Conservation (phyloP, 371 early-diverging fungal species). For the Mucor velutinosus region DNA sequence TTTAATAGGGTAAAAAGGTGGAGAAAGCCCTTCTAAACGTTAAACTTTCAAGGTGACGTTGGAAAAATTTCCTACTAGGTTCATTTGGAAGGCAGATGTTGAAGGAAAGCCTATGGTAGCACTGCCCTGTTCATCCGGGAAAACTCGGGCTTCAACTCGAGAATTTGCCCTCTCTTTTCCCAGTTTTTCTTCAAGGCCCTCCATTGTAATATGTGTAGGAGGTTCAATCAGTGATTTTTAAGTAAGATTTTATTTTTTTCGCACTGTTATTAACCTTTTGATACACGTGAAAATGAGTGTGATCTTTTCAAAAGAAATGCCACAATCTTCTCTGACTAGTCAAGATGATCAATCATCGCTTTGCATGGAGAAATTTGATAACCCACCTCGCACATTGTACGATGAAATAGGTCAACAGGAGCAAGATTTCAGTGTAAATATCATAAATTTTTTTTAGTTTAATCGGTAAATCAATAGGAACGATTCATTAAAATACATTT, state of each 20-base stretch:
- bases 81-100: not conserved
- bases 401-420: slow-evolving; percentile 26
- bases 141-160: slow-evolving; percentile 23
- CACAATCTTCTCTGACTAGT: slow-evolving; percentile 26
- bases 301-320: slow-evolving; percentile 17
- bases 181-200: not conserved
- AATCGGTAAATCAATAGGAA: slow-evolving; percentile 10
- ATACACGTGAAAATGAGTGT: slow-evolving; percentile 11
- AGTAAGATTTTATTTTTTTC: not conserved
- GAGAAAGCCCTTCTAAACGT: not conserved
- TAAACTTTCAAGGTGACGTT: slow-evolving; percentile 16
- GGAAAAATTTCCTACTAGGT: not conserved
- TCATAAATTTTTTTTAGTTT: not conserved
- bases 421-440: slow-evolving; percentile 12
- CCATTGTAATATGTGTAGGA: not conserved
- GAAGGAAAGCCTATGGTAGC: not conserved
- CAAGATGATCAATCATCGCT: slow-evolving; percentile 14
- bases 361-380: slow-evolving; percentile 22
- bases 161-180: slow-evolving; percentile 8
- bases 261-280: not conserved
- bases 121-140: slow-evolving; percentile 15
- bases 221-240: not conserved
- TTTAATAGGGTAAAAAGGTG: slow-evolving; percentile 3
- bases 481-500: slow-evolving; percentile 3
- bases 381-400: slow-evolving; percentile 25